These are phyloP conservation scores for Tricholoma bakamatsutake DNA, from an alignment of 768 basidiomycete genomes.

Conservation along the genomic window DNA sequence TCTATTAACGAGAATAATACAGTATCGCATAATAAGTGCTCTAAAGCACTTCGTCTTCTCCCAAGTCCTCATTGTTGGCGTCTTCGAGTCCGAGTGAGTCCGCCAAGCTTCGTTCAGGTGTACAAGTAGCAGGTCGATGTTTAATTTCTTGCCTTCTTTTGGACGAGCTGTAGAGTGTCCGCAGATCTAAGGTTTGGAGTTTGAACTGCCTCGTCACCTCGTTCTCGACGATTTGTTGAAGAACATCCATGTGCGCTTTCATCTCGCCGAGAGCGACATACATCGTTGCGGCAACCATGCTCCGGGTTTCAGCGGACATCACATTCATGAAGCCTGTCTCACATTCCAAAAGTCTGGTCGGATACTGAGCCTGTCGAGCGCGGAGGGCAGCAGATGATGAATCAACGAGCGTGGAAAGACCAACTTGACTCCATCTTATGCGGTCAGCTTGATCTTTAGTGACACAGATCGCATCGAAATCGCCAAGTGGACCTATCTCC, in stretches of 20 bases:
- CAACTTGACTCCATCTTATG: constrained; percentile 26
- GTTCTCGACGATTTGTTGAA: constrained; percentile 28
- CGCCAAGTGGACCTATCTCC: constrained; percentile 35
- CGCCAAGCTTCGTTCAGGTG: constrained; percentile 3
- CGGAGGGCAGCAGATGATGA: constrained; percentile 24
- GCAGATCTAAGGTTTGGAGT: constrained; percentile 18
- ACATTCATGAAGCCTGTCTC: constrained; percentile 26
- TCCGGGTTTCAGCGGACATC: constrained; percentile 33
- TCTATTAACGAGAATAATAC: neutral
- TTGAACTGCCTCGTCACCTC: constrained; percentile 31
- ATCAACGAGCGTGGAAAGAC: constrained; percentile 14
- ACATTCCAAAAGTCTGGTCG: constrained; percentile 27
- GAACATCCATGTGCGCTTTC: constrained; percentile 31
- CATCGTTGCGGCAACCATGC: constrained; percentile 26
- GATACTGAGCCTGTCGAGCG: constrained; percentile 35
- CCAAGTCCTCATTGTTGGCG: neutral
- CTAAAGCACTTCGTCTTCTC: constrained; percentile 16
- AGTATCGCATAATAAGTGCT: neutral
- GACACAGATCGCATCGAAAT: constrained; percentile 39
- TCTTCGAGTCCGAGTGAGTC: constrained; percentile 5
- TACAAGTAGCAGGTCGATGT: neutral
- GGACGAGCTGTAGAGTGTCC: constrained; percentile 10
- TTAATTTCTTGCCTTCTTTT: neutral
- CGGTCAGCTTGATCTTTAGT: constrained; percentile 34
- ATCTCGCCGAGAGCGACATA: constrained; percentile 27